Evolutionary conservation across 768 basidiomycete species (phyloP), one percentile per base, ranked within the genome.

Genomic region (Pisolithus orientalis): DNA sequence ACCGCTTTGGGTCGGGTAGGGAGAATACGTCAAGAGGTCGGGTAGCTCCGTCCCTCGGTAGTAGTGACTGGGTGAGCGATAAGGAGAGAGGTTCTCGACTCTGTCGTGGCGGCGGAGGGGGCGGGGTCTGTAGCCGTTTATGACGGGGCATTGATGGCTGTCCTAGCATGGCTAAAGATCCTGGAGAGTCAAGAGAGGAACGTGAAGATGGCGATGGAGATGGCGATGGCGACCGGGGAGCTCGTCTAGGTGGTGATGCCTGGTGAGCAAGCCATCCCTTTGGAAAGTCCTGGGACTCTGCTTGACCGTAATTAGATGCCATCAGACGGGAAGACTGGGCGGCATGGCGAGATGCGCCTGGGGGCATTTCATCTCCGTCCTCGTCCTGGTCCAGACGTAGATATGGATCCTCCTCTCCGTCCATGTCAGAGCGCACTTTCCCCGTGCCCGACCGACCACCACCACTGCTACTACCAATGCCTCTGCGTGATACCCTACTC

Each of bases 41-140:
- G 21, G 79, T 67, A 40, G 72, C 72, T 28, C 86, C 86, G 55
- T 88, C 87, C 52, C 88, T 71, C 16, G 87, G 90, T 6, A 92
- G 74, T 6, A 92, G 72, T 3, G 90, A 90, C 60, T 90, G 81
- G 3, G 86, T 89, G n/a, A 92, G 71, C 13, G 85, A 83, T 51
- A 85, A 69, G n/a, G 83, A 80, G 34, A 77, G 70, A 27, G 78
- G 72, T 47, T 74, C 58, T 53, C 63, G 71, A 3, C 74, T 68
- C 8, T 77, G 77, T 31, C 75, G 77, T 37, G 72, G 74, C 8
- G 74, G 72, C 27, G 66, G 73, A 1, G 68, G 62, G 0, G 62
- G 75, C 5, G 70, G 61, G 29, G 72, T 59, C 74, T 65, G 72
- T 3, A 50, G 32, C 21, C 59, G 72, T 4, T 78, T 75, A 54